phyloP scores from a whole-genome alignment of 1,284 basidiomycete species.

The Inonotus obliquus region DNA sequence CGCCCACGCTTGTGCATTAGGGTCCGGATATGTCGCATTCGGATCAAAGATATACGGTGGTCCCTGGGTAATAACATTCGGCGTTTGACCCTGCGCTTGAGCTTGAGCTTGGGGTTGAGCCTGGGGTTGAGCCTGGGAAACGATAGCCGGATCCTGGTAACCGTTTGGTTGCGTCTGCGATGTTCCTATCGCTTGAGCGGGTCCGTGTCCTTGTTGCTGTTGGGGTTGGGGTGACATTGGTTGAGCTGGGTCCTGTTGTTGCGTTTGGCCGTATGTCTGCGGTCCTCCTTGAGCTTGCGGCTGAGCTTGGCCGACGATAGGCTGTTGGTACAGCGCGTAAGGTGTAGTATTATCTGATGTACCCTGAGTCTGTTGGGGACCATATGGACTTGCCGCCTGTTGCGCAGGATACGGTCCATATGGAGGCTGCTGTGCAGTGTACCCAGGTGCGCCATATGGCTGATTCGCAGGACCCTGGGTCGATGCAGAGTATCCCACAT shows the following conservation, averaged over 20 bases:
- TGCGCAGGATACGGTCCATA: conserved; percentile 24
- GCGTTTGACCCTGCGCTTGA: conserved; percentile 24
- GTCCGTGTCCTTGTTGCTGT: conserved; percentile 23
- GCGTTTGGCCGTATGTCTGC: conserved; percentile 19
- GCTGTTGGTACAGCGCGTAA: conserved; percentile 15
- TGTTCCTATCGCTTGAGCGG: conserved; percentile 25
- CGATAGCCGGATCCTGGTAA: conserved; percentile 15
- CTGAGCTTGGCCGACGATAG: conserved; percentile 23
- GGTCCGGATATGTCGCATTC: conserved; percentile 56
- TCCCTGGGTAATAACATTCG: conserved; percentile 31
- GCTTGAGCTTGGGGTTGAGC: conserved; percentile 25
- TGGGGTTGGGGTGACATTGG: conserved; percentile 21
- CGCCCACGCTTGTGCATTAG: conserved; percentile 77
- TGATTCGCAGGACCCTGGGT: conserved; percentile 24
- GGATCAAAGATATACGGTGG: conserved; percentile 73
- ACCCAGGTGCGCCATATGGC: conserved; percentile 31
- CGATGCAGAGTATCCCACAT: conserved; percentile 31
- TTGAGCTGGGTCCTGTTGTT: not conserved
- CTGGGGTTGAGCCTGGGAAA: conserved; percentile 21
- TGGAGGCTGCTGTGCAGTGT: conserved; percentile 26
- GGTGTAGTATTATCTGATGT: not conserved
- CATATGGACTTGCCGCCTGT: conserved; percentile 6
- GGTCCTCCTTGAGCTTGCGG: conserved; percentile 25
- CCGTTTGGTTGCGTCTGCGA: conserved; percentile 25
- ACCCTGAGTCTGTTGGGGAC: not conserved